Conservation (phyloP, 345 rosid genomes). For the Abelmoschus esculentus region DNA sequence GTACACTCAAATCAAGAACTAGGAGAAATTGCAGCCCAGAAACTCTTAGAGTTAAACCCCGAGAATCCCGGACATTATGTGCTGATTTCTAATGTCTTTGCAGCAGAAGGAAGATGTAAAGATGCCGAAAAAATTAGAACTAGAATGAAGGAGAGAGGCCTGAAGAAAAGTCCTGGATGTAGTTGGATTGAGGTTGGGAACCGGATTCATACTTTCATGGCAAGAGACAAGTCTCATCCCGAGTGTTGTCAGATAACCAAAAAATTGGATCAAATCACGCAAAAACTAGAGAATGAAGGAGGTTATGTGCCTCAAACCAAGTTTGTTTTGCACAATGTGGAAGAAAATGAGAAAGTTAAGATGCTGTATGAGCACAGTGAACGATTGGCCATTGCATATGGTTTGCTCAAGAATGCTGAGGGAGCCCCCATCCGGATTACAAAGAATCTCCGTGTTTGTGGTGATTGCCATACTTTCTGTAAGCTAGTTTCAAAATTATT, state of each 20-base stretch:
- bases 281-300: constrained; percentile 46
- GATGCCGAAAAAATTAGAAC: constrained; percentile 58
- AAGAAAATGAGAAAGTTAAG: constrained; percentile 58
- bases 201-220: constrained; percentile 60
- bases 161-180: constrained; percentile 60
- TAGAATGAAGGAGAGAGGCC: constrained; percentile 60
- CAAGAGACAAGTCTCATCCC: constrained; percentile 79
- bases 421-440: constrained; percentile 46
- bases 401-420: constrained; percentile 42
- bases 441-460: constrained; percentile 73
- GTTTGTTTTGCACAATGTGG: constrained; percentile 54
- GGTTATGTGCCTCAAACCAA: constrained; percentile 66
- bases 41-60: constrained; percentile 48
- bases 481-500: constrained; percentile 59
- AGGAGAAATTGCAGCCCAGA: constrained; percentile 59
- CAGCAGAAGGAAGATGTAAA: constrained; percentile 60
- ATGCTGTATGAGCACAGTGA: constrained; percentile 73
- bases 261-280: constrained; percentile 43
- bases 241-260: constrained; percentile 44
- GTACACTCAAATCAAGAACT: constrained; percentile 59
- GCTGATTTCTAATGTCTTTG: constrained; percentile 72
- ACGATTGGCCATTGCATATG: constrained; percentile 72
- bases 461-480: constrained; percentile 77
- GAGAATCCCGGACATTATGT: constrained; percentile 74
- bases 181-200: constrained; percentile 78